Conservation (phyloP, 1,284 basidiomycete species). For the Ceratobasidium sp. region DNA sequence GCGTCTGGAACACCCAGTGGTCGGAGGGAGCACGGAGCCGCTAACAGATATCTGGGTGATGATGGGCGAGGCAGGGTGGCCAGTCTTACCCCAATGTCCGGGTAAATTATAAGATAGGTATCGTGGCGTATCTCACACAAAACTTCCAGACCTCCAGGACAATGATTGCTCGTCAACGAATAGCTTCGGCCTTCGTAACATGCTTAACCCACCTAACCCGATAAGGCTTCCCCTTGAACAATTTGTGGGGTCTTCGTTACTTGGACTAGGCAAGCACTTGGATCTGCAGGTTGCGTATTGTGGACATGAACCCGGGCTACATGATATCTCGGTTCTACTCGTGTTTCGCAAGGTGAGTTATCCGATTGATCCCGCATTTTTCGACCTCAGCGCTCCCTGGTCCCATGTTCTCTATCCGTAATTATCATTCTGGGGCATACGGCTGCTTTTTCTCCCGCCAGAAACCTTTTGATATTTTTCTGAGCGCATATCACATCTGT, state of each 20-base stretch:
- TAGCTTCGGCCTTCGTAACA: slow-evolving; percentile 53
- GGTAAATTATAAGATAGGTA: slow-evolving; percentile 13
- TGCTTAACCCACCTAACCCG: slow-evolving; percentile 59
- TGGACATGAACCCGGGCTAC: slow-evolving; percentile 56
- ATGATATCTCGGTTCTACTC: slow-evolving; percentile 65
- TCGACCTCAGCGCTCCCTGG: slow-evolving; percentile 9
- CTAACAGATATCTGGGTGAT: slow-evolving; percentile 74
- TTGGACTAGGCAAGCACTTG: slow-evolving; percentile 58
- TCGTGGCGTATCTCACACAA: neutral
- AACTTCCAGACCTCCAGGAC: slow-evolving; percentile 25
- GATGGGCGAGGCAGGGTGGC: slow-evolving; percentile 41
- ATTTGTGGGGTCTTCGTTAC: slow-evolving; percentile 50
- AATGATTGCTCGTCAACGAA: slow-evolving; percentile 43
- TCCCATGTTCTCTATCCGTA: slow-evolving; percentile 19
- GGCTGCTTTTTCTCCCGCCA: neutral
- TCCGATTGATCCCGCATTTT: slow-evolving; percentile 38
- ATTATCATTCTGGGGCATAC: slow-evolving; percentile 22
- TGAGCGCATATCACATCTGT: neutral
- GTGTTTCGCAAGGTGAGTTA: slow-evolving; percentile 69
- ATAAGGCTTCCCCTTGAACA: slow-evolving; percentile 54
- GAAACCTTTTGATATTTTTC: neutral
- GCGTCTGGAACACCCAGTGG: slow-evolving; percentile 48
- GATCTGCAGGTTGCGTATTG: slow-evolving; percentile 62
- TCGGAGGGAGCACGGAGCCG: slow-evolving; percentile 60
- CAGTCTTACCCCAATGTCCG: slow-evolving; percentile 29